Conservation (phyloP, 495 filamentous ascomycete species). For the Aspergillus kassunensis region DNA sequence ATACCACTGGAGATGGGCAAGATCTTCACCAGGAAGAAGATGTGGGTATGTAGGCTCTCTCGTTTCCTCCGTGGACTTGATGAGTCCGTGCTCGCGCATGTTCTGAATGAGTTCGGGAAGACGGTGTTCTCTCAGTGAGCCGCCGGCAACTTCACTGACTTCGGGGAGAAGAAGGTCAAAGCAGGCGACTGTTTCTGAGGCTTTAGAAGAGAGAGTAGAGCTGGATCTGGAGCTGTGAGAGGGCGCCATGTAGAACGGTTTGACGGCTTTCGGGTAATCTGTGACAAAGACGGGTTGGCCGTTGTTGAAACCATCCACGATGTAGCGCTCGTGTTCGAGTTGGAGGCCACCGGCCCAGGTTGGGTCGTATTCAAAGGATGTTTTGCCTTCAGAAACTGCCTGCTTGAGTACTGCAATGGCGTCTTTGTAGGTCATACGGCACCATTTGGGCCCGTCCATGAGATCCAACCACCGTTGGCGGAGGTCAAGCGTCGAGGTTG, state of each 20-base stretch:
- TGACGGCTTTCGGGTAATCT: slow-evolving; percentile 78
- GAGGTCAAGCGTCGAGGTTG: slow-evolving; percentile 42
- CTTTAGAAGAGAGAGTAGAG: background rate
- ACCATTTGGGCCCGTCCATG: slow-evolving; percentile 58
- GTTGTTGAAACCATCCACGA: slow-evolving; percentile 67
- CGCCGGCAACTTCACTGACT: slow-evolving; percentile 84
- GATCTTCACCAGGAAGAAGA: slow-evolving; percentile 41
- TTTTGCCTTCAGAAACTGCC: slow-evolving; percentile 47
- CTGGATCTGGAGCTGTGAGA: slow-evolving; percentile 28
- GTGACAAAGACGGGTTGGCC: slow-evolving; percentile 85
- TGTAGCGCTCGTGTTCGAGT: slow-evolving; percentile 87
- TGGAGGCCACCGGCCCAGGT: slow-evolving; percentile 73
- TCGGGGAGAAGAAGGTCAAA: slow-evolving; percentile 94
- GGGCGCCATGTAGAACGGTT: slow-evolving; percentile 95
- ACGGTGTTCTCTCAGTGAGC: slow-evolving; percentile 90
- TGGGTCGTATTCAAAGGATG: slow-evolving; percentile 61
- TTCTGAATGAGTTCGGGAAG: slow-evolving; percentile 62
- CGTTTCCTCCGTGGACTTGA: slow-evolving; percentile 21
- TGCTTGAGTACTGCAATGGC: slow-evolving; percentile 65
- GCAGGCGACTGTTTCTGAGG: slow-evolving; percentile 70
- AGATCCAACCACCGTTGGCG: slow-evolving; percentile 68
- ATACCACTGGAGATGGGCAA: slow-evolving; percentile 77
- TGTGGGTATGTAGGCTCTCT: slow-evolving; percentile 32
- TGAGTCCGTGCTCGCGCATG: slow-evolving; percentile 64
- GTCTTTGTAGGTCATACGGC: slow-evolving; percentile 78